Percentiles rank a stretch among this genome's conserved stretches.
These are phyloP conservation scores for Dioscorea dumetorum DNA, from an alignment of 106 monocot species.

Conservation along the genomic window DNA sequence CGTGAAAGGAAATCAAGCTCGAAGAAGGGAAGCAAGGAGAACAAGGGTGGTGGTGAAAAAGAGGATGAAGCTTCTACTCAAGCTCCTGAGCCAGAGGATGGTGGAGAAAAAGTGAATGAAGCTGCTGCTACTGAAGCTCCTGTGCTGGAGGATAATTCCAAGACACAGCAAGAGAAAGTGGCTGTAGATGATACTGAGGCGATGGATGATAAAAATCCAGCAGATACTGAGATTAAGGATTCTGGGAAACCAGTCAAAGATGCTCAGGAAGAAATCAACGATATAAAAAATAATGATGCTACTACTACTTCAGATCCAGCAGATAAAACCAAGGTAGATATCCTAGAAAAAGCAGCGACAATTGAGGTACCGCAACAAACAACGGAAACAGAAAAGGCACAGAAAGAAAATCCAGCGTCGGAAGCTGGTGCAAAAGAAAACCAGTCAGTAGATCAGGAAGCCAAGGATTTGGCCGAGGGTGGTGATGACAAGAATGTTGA, in stretches of 20 bases:
- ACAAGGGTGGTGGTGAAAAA: conserved; percentile 20
- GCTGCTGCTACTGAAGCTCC: too few relatives aligned
- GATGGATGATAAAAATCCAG: conserved; percentile 11
- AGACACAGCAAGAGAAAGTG: too few relatives aligned
- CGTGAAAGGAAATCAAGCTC: conserved; percentile 32
- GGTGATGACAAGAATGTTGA: conserved; percentile 5
- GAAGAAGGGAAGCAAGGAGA: conserved; percentile 28
- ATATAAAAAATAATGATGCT: too few relatives aligned
- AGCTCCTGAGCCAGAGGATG: conserved; percentile 1
- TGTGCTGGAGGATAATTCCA: background rate
- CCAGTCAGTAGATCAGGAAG: background rate
- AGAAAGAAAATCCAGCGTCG: background rate
- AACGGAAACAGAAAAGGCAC: background rate
- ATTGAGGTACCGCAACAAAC: background rate
- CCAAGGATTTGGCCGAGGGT: background rate
- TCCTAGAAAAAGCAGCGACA: too few relatives aligned
- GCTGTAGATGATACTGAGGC: too few relatives aligned
- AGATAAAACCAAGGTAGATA: too few relatives aligned
- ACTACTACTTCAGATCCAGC: too few relatives aligned
- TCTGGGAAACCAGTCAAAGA: conserved; percentile 9
- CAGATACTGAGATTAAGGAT: conserved; percentile 40
- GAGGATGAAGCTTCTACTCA: conserved; percentile 6
- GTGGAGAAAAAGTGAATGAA: too few relatives aligned
- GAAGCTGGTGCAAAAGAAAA: background rate
- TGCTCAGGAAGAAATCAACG: background rate